Evolutionary conservation across 495 filamentous ascomycete genomes (phyloP).

Genomic region (Tirmania nivea): DNA sequence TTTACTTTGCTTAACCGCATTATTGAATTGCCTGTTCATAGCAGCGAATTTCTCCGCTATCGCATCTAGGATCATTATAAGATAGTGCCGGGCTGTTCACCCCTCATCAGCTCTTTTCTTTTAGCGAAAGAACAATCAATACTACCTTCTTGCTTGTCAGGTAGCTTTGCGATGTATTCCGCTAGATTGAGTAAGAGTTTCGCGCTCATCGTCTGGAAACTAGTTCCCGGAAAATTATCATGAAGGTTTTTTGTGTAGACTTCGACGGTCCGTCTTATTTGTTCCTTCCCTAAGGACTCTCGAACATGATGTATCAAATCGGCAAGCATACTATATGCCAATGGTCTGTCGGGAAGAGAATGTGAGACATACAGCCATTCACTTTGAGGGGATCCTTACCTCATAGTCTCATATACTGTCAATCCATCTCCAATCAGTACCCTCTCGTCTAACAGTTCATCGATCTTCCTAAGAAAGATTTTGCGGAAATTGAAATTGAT

Average conservation of each 20-base stretch:
- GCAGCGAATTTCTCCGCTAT: conserved; percentile 96
- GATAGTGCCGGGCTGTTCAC: conserved; percentile 52
- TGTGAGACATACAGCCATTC: background rate
- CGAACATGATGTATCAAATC: conserved; percentile 96
- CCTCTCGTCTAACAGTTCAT: conserved; percentile 79
- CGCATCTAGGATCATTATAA: conserved; percentile 92
- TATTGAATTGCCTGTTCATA: conserved; percentile 89
- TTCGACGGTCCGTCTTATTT: conserved; percentile 84
- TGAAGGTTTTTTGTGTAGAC: conserved; percentile 94
- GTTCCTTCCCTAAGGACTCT: conserved; percentile 56
- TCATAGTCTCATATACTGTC: conserved; percentile 89
- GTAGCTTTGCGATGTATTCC: conserved; percentile 79
- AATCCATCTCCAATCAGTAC: conserved; percentile 88
- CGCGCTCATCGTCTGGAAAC: conserved; percentile 99
- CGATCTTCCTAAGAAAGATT: conserved; percentile 86
- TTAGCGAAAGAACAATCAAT: background rate
- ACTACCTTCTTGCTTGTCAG: conserved; percentile 53
- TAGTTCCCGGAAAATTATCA: conserved; percentile 89
- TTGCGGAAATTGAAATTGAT: conserved; percentile 98
- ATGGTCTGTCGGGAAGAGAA: conserved; percentile 30
- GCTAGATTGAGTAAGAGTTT: conserved; percentile 94
- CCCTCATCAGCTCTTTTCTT: background rate
- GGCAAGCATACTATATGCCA: conserved; percentile 96
- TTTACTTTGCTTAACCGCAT: conserved; percentile 78
- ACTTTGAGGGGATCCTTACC: conserved; percentile 2